Evolutionary conservation across 1,139 yeast genomes (phyloP), one percentile per base, ranked within the genome.

Genomic region (Pichia sp.): DNA sequence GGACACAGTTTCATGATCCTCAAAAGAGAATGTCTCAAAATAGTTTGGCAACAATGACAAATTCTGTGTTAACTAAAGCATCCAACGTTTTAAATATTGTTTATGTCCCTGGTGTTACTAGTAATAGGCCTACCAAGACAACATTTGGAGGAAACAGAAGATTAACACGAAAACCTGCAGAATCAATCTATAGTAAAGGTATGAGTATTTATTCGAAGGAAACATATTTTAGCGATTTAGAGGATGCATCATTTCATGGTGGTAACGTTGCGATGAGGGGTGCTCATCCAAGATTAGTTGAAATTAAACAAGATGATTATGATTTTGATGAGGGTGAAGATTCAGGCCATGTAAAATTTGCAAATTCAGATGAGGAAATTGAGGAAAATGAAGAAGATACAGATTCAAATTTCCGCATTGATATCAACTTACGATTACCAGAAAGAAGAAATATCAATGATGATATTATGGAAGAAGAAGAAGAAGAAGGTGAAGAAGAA

Each of bases 31-130:
- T 61, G 60, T 70, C 67, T 50, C 69, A 64, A 58, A 76, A 53
- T 63, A 75, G 67, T 67, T 74, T 45, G 28, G 52, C 61, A 2
- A 66, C 71, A 9, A 66, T 79, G 50, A 83, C 87, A 6, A 77
- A 85, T 27, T 75, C 87, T 5, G 74, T 80, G 32, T 73, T 84
- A 47, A 83, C 92, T 7, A 79, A 85, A 56, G 95, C 94, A 4
- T 85, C 95, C 7, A 89, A 90, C 65, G 82, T 90, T 53, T 76
- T 89, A 53, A 96, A 96, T n/a, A 84, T 89, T 55, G 96, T 95
- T 2, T 89, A 89, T 64, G 87, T 89, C 52, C 97, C 97, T 0
- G 97, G 97, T 38, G 96, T 88, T 38, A 84, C 88, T 1, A 81
- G 81, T n/a, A 70, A 83, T 31, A 54, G 44, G 27, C 49, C 51